Percentiles rank a stretch among this genome's conserved stretches.
These are phyloP conservation scores for Ocimum tenuiflorum DNA, from an alignment of 257 asterid species.

Conservation along the genomic window DNA sequence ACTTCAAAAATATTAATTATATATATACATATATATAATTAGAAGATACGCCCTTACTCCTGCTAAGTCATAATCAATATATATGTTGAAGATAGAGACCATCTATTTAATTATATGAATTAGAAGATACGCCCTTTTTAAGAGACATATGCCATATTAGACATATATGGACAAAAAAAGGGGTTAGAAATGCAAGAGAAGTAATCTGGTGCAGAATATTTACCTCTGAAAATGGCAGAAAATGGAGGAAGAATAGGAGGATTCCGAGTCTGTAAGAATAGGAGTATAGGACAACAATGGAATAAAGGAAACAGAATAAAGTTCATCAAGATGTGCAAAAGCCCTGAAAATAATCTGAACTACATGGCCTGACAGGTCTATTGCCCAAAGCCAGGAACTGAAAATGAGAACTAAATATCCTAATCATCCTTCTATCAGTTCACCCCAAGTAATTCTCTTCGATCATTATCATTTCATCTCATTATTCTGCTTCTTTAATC, in stretches of 20 bases:
- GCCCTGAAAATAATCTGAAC: not conserved
- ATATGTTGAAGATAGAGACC: no score
- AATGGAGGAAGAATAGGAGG: slow-evolving; percentile 91
- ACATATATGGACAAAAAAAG: not conserved
- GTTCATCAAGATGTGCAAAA: slow-evolving; percentile 7
- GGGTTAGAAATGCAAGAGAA: not conserved
- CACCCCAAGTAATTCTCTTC: not conserved
- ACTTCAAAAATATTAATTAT: no score
- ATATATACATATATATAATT: no score
- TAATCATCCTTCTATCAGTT: not conserved
- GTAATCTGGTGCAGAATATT: slow-evolving; percentile 10
- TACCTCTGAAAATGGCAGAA: slow-evolving; percentile 67
- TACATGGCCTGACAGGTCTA: not conserved
- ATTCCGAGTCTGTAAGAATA: slow-evolving; percentile 56
- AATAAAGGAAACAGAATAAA: not conserved
- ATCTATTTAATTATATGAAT: no score
- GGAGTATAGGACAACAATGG: not conserved
- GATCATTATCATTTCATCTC: not conserved
- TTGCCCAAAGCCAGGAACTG: not conserved
- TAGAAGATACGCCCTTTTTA: not conserved
- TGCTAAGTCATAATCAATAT: no score
- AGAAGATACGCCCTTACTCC: no score
- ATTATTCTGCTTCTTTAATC: not conserved
- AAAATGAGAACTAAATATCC: not conserved
- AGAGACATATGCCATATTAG: not conserved